A percentile compares a stretch with the other conserved stretches of the same genome.
phyloP scores from a whole-genome alignment of 1,284 basidiomycete genomes.

The Ustilago tritici region DNA sequence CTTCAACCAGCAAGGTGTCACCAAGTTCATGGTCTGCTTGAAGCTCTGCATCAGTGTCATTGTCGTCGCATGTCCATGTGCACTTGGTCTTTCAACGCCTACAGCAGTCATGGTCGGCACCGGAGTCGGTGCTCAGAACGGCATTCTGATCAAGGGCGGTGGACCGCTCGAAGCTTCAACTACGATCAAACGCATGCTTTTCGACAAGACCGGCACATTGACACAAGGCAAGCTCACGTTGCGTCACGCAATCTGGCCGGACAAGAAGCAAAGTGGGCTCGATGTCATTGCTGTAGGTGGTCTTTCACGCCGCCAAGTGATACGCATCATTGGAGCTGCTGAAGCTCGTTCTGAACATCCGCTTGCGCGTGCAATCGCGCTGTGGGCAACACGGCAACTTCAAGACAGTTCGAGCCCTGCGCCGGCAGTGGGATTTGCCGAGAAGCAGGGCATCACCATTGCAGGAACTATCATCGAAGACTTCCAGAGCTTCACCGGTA shows the following conservation, averaged over 20 bases:
- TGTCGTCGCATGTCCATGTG: conserved; percentile 98
- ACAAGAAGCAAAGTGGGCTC: conserved; percentile 65
- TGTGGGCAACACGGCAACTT: conserved; percentile 77
- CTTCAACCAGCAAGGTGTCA: conserved; percentile 85
- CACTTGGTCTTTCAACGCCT: conserved; percentile 93
- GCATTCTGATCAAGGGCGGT: conserved; percentile 98
- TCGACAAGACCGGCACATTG: conserved; percentile 98
- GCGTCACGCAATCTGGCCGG: conserved; percentile 81
- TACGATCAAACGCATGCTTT: conserved; percentile 81
- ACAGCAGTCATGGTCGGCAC: conserved; percentile 99
- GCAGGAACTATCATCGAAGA: conserved; percentile 72
- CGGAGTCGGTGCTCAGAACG: conserved; percentile 94
- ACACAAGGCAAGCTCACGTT: conserved; percentile 87
- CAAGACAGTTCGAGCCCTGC: conserved; percentile 2
- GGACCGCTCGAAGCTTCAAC: conserved; percentile 91
- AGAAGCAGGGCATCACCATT: conserved; percentile 11
- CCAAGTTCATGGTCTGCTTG: conserved; percentile 89
- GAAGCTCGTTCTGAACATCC: conserved; percentile 96
- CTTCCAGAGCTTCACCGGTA: conserved; percentile 89
- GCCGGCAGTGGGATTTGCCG: not conserved
- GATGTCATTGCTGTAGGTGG: conserved; percentile 34
- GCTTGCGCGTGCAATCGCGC: conserved; percentile 88
- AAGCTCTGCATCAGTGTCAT: conserved; percentile 98
- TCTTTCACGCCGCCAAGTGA: conserved; percentile 51
- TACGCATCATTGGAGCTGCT: conserved; percentile 80